These are phyloP conservation scores for Fusarium zealandicum DNA, from an alignment of 2,329 filamentous ascomycete species.

Conservation along the genomic window DNA sequence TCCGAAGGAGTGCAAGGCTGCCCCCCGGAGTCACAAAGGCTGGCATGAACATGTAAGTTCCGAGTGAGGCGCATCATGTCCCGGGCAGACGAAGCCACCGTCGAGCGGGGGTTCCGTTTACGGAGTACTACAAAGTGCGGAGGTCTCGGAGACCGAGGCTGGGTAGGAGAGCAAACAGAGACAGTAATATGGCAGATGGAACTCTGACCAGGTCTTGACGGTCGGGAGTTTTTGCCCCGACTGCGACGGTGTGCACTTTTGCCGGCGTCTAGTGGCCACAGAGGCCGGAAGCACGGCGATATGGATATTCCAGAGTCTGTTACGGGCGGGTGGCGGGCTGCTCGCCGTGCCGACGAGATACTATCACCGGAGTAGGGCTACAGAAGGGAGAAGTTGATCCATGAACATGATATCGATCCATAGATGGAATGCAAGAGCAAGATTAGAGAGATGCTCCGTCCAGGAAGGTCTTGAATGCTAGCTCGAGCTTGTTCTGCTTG, in stretches of 20 bases:
- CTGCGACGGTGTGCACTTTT: background rate
- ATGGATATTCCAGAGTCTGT: background rate
- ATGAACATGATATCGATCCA: background rate
- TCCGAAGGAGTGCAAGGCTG: background rate
- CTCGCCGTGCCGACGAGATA: background rate
- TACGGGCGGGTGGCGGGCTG: background rate
- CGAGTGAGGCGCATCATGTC: background rate
- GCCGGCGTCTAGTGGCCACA: background rate
- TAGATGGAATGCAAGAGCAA: background rate
- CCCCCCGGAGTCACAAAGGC: background rate
- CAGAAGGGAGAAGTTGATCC: background rate
- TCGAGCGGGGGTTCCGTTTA: slow-evolving; percentile 5
- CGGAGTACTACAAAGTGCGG: background rate
- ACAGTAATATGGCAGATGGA: background rate
- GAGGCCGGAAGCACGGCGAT: background rate
- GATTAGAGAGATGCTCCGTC: background rate
- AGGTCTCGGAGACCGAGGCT: background rate
- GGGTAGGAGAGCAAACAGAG: background rate
- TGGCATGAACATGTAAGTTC: background rate
- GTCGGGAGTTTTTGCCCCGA: background rate
- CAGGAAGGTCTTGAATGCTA: background rate
- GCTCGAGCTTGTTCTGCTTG: no score
- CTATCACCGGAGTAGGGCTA: background rate
- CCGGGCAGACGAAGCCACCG: background rate
- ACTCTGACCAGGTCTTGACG: background rate